Evolutionary conservation across 1,139 yeast species (phyloP).

Genomic region (Candida frijolesensis): DNA sequence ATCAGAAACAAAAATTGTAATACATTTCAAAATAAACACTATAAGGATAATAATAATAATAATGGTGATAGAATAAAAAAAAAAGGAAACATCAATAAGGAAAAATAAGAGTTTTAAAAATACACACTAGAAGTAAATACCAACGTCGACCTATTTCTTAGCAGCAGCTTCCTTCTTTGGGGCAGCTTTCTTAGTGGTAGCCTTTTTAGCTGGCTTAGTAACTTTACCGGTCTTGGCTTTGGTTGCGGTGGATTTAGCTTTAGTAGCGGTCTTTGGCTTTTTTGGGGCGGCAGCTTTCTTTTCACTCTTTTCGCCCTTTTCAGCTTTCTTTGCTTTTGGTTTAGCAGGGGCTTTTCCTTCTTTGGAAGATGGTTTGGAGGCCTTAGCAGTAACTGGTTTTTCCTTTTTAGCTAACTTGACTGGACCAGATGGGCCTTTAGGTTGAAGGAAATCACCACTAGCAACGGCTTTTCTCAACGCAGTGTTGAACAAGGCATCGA

Average conservation of each 20-base stretch:
- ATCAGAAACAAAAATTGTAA: neutral
- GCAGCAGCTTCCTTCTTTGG: conserved; percentile 22
- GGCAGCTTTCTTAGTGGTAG: conserved; percentile 20
- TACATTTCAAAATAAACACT: conserved; percentile 2
- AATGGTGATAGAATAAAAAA: neutral
- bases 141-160: conserved; percentile 17
- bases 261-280: conserved; percentile 18
- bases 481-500: conserved; percentile 74
- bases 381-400: conserved; percentile 15
- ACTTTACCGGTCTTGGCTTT: conserved; percentile 11
- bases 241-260: conserved; percentile 23
- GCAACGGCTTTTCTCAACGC: conserved; percentile 84
- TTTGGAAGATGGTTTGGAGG: conserved; percentile 16
- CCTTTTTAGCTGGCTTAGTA: conserved; percentile 21
- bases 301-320: conserved; percentile 8
- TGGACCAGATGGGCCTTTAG: conserved; percentile 85
- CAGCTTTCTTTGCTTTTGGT: conserved; percentile 18
- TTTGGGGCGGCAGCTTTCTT: conserved; percentile 22
- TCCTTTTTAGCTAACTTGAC: conserved; percentile 59
- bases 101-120: neutral
- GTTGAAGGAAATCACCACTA: conserved; percentile 76
- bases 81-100: neutral
- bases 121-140: conserved; percentile 4
- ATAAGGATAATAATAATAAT: conserved; percentile 1
- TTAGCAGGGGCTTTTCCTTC: conserved; percentile 14